These are phyloP conservation scores for Zoysia matrella DNA, from an alignment of 202 grass and related monocot species.

Conservation along the genomic window DNA sequence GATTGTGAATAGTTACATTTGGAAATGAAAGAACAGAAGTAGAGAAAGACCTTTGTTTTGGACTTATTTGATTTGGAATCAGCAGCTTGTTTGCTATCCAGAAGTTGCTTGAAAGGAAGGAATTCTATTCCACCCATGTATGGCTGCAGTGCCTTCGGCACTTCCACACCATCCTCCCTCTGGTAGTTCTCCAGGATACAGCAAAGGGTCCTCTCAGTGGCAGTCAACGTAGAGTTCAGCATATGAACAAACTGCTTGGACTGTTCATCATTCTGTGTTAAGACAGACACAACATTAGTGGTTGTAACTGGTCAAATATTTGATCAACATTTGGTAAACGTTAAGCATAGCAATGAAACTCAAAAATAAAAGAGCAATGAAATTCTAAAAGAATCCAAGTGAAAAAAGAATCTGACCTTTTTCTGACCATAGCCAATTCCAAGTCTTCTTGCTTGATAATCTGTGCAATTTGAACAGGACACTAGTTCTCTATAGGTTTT, in stretches of 20 bases:
- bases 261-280: conserved; percentile 49
- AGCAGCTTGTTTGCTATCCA: conserved; percentile 54
- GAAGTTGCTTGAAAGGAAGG: conserved; percentile 72
- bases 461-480: too few relatives aligned
- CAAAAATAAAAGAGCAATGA: not conserved
- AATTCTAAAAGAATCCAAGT: not conserved
- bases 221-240: conserved; percentile 83
- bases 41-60: conserved; percentile 54
- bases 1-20: not conserved
- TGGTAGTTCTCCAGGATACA: conserved; percentile 90
- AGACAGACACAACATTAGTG: not conserved
- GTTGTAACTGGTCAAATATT: too few relatives aligned
- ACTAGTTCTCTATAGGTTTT: too few relatives aligned
- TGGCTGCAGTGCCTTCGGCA: conserved; percentile 64
- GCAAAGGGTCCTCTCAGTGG: conserved; percentile 84
- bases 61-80: conserved; percentile 69
- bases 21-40: not conserved
- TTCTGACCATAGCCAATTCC: too few relatives aligned
- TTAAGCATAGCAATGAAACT: not conserved
- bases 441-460: too few relatives aligned
- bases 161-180: conserved; percentile 68
- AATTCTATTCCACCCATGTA: conserved; percentile 72
- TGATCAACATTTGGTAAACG: not conserved
- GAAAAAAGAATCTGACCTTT: conserved; percentile 54
- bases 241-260: conserved; percentile 88